A percentile compares a stretch with the other conserved stretches of the same genome.
Evolutionary conservation across 1,284 basidiomycete genomes (phyloP).

Genomic region (Anthracocystis walkeri): DNA sequence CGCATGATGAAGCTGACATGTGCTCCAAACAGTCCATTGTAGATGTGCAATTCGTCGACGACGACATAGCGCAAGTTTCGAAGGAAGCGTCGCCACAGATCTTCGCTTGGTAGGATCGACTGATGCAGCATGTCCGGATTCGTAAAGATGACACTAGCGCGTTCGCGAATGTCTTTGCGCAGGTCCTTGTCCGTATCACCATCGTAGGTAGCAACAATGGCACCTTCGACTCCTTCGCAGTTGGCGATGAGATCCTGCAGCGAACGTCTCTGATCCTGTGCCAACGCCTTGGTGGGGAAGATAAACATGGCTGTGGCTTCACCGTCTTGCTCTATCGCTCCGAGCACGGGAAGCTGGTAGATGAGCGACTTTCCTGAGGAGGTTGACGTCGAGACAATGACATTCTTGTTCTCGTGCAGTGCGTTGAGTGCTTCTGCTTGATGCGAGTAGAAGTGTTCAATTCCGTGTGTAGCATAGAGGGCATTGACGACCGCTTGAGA

Average conservation of each 20-base stretch:
- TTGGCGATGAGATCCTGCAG: conserved; percentile 73
- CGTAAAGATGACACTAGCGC: conserved; percentile 72
- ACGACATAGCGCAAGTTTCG: conserved; percentile 81
- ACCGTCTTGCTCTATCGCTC: conserved; percentile 77
- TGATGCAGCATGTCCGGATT: conserved; percentile 83
- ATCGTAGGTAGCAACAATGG: conserved; percentile 83
- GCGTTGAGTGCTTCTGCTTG: conserved; percentile 82
- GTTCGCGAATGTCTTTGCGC: conserved; percentile 69
- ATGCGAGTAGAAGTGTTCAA: conserved; percentile 80
- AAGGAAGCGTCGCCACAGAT: conserved; percentile 81
- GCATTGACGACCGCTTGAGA: conserved; percentile 74
- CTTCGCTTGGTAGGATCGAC: conserved; percentile 85
- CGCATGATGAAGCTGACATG: conserved; percentile 65
- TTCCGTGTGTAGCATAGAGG: conserved; percentile 76
- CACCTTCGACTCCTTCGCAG: conserved; percentile 76
- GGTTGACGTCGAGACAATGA: conserved; percentile 89
- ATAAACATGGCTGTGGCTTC: conserved; percentile 82
- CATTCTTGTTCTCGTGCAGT: conserved; percentile 76
- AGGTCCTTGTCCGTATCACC: conserved; percentile 83
- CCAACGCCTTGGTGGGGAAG: conserved; percentile 92
- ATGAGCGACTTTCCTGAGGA: conserved; percentile 93
- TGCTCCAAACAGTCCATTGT: conserved; percentile 70
- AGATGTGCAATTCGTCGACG: conserved; percentile 87
- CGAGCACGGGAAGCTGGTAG: conserved; percentile 78
- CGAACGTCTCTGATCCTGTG: conserved; percentile 81